Conservation (phyloP, 169 alveolate genomes). For the Plasmodium malariae region DNA sequence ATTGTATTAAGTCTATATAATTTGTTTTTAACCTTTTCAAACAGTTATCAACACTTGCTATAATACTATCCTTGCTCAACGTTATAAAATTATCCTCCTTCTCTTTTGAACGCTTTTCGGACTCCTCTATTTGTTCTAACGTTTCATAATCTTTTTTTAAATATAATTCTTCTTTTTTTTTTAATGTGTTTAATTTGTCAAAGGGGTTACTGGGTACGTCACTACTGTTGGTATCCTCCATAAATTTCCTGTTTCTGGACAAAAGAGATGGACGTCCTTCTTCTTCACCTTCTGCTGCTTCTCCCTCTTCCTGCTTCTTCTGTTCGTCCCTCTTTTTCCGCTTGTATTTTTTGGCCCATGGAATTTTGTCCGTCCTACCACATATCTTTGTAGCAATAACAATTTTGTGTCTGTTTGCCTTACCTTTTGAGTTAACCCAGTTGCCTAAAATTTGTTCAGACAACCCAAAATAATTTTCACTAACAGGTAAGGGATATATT, state of each 20-base stretch:
- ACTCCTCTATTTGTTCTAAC: slow-evolving; percentile 26
- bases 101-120: slow-evolving; percentile 1
- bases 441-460: slow-evolving; percentile 84
- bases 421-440: slow-evolving; percentile 82
- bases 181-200: slow-evolving; percentile 32
- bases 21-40: slow-evolving; percentile 83
- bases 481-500: slow-evolving; percentile 90
- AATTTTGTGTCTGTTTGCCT: slow-evolving; percentile 77
- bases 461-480: slow-evolving; percentile 79
- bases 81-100: slow-evolving; percentile 59
- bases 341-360: slow-evolving; percentile 78
- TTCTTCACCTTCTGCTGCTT: background rate
- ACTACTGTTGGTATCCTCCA: background rate
- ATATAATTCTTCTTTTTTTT: slow-evolving; percentile 59
- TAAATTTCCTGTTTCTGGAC: too few species aligned
- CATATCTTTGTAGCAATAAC: slow-evolving; percentile 87
- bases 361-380: slow-evolving; percentile 78
- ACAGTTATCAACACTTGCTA: slow-evolving; percentile 83
- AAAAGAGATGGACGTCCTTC: background rate
- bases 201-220: background rate
- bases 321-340: background rate
- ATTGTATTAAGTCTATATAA: slow-evolving; percentile 88
- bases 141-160: slow-evolving; percentile 34
- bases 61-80: slow-evolving; percentile 78
- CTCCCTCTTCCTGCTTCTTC: background rate